Evolutionary conservation across 768 basidiomycete species (phyloP), one percentile per base, ranked within the genome.

Genomic region (Mycena sanguinolenta): DNA sequence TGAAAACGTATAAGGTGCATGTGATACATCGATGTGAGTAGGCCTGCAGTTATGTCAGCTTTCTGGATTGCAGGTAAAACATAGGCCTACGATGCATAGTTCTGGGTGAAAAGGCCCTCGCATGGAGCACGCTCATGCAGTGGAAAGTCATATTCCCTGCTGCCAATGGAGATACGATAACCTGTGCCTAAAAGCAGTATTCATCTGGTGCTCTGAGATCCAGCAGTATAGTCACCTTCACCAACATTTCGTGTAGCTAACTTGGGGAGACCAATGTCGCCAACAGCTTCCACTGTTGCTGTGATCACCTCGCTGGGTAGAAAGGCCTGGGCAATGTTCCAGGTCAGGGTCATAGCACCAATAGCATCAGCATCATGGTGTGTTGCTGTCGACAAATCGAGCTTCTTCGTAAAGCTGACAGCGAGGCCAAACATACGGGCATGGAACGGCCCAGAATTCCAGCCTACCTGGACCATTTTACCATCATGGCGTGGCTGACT

Each of bases 401-500:
- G 36, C 3, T 23, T 28, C 23, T 67, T 67, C 0, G 49, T 53
- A n/a, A 9, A 67, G 27, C 66, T 66, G 19, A 58, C 58, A 3
- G 65, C 65, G 17, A 44, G 57, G 3, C 65, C 57, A n/a, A 58
- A 66, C 1, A 59, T 46, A 5, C 46, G 65, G 1, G 57, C 57
- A 66, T 66, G 65, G 25, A 32, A 44, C 2, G 57, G 65, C 12
- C 65, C 65, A 19, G 65, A 58, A 54, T 67, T 67, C 38, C 49
- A 67, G 4, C 66, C 66, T 12, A 61, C n/a, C 58, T 67, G 66
- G 4, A 61, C 66, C 36, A 67, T 67, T 19, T 6, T 17, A 5
- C 65, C 65, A 23, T 25, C 28, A 17, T 28, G 25, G 28, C 13
- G 39, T 36, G 44, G 39, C 25, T 36, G 39, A 42, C 19, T 16